phyloP scores from a whole-genome alignment of 2,329 filamentous ascomycete species.

The Aspergillus sp. region DNA sequence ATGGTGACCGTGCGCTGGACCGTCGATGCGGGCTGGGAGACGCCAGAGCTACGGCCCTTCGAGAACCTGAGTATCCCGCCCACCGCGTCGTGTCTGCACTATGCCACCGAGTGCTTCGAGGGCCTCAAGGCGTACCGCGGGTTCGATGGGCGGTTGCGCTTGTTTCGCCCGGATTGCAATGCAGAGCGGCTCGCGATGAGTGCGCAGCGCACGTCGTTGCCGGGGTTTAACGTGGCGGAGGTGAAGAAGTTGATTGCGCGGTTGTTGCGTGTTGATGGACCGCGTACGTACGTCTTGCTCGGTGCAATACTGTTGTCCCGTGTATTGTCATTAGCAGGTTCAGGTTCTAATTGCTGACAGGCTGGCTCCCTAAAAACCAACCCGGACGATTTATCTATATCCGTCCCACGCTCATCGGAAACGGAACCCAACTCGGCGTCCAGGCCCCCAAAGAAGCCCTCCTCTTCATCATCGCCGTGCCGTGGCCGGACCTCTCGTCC shows the following conservation, averaged over 20 bases:
- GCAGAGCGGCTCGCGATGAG: slow-evolving; percentile 53
- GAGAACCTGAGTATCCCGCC: slow-evolving; percentile 71
- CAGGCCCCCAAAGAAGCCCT: slow-evolving; percentile 73
- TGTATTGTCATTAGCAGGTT: neutral
- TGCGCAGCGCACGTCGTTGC: slow-evolving; percentile 60
- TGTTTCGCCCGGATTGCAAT: slow-evolving; percentile 72
- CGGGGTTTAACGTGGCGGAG: slow-evolving; percentile 61
- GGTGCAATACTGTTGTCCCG: too few relatives aligned
- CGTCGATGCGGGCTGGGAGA: slow-evolving; percentile 57
- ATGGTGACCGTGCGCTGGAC: slow-evolving; percentile 73
- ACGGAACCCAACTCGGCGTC: slow-evolving; percentile 70
- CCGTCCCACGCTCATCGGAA: slow-evolving; percentile 79
- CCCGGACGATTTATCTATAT: slow-evolving; percentile 70
- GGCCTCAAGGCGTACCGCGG: slow-evolving; percentile 67
- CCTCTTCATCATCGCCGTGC: slow-evolving; percentile 67
- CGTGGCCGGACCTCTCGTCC: slow-evolving; percentile 26
- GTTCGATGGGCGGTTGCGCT: slow-evolving; percentile 61
- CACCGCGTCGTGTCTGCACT: slow-evolving; percentile 73
- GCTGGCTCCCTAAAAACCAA: slow-evolving; percentile 63
- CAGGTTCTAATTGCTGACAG: slow-evolving; percentile 26
- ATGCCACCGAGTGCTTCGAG: slow-evolving; percentile 87
- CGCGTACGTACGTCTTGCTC: slow-evolving; percentile 38
- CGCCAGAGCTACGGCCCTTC: slow-evolving; percentile 67
- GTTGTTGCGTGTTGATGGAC: slow-evolving; percentile 59
- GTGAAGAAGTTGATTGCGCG: slow-evolving; percentile 65